These are phyloP conservation scores for Eucalyptus fibrosa DNA, from an alignment of 345 rosid genomes.

Conservation along the genomic window DNA sequence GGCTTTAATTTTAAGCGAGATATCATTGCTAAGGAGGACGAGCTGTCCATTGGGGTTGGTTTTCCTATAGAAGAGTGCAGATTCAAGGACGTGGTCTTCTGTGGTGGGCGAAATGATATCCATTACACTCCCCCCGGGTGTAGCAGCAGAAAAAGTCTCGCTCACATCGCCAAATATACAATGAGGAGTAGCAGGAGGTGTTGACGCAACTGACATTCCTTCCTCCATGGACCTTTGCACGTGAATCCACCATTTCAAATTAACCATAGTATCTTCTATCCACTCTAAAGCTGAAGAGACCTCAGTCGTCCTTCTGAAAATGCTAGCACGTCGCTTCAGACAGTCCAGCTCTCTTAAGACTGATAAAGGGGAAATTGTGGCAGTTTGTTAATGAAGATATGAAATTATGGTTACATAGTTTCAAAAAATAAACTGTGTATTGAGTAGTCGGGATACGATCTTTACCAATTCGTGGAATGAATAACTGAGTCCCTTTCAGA, in stretches of 20 bases:
- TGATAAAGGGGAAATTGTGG: neutral
- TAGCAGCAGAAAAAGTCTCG: neutral
- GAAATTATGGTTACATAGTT: neutral
- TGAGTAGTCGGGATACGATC: neutral
- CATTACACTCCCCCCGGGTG: slow-evolving; percentile 15
- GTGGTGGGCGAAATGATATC: slow-evolving; percentile 45
- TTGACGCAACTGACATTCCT: slow-evolving; percentile 27
- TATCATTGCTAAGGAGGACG: slow-evolving; percentile 61
- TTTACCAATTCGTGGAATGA: slow-evolving; percentile 73
- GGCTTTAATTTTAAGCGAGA: slow-evolving; percentile 68
- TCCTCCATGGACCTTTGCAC: slow-evolving; percentile 57
- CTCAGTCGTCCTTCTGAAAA: slow-evolving; percentile 42
- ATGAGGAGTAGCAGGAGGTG: slow-evolving; percentile 67
- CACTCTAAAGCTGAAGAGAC: slow-evolving; percentile 55
- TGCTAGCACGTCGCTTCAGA: slow-evolving; percentile 30
- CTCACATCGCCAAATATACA: slow-evolving; percentile 7
- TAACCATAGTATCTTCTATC: slow-evolving; percentile 63
- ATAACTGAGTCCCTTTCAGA: slow-evolving; percentile 61
- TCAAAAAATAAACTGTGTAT: neutral
- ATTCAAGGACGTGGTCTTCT: slow-evolving; percentile 67
- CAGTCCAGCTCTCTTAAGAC: slow-evolving; percentile 71
- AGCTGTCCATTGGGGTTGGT: slow-evolving; percentile 32
- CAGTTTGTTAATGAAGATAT: neutral
- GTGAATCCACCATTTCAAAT: slow-evolving; percentile 79
- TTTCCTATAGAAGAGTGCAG: slow-evolving; percentile 38